Evolutionary conservation across 148 eudicot genomes (phyloP).

Genomic region (Vaccinium darrowii): DNA sequence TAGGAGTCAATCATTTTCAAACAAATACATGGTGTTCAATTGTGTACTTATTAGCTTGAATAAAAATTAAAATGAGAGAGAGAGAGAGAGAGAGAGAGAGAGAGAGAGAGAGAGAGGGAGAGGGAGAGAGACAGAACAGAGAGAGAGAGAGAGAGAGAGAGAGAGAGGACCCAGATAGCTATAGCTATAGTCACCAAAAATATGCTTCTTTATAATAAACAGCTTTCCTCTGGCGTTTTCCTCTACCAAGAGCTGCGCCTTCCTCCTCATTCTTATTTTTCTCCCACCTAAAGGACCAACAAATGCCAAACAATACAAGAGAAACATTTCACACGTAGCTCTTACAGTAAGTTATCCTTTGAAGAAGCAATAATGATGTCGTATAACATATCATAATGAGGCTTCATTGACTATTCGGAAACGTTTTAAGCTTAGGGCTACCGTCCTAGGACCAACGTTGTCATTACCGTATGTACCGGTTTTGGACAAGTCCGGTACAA

Average conservation of each 20-base stretch:
- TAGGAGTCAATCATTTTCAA: too few species aligned
- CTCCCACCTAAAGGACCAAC: constrained; percentile 69
- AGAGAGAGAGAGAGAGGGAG: constrained; percentile 9
- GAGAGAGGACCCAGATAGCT: background rate
- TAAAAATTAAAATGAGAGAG: too few species aligned
- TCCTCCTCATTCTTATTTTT: constrained; percentile 81
- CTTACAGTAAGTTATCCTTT: background rate
- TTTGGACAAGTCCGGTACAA: too few species aligned
- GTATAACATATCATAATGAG: too few species aligned
- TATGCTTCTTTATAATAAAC: constrained; percentile 88
- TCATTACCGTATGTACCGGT: too few species aligned
- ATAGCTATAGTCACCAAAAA: background rate
- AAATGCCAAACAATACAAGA: background rate
- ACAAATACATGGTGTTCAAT: too few species aligned
- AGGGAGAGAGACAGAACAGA: too few species aligned
- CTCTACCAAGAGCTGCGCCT: constrained; percentile 86
- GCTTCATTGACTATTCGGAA: too few species aligned
- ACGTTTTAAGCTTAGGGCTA: too few species aligned
- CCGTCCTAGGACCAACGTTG: too few species aligned
- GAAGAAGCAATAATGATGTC: background rate
- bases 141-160: background rate
- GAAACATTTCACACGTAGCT: background rate
- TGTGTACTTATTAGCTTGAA: too few species aligned
- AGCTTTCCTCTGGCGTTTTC: constrained; percentile 88
- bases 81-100: too few species aligned